Percentiles rank a stretch among this genome's conserved stretches.
Conservation (phyloP, 78 protist species). For the Dictyostelium firmibasis region DNA sequence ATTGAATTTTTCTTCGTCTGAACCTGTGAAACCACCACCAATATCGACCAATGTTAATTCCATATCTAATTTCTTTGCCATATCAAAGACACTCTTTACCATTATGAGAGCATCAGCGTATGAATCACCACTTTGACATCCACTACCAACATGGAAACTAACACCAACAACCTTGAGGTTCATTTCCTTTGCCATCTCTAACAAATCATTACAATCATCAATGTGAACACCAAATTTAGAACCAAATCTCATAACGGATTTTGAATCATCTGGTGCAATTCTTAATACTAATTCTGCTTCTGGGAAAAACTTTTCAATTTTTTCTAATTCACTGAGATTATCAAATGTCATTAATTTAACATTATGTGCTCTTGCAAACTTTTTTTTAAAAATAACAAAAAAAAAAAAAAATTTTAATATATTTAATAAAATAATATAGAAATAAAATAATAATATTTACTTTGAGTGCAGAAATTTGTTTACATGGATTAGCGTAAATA, state of each 20-base stretch:
- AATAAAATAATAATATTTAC: background rate
- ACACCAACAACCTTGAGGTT: conserved; percentile 87
- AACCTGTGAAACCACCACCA: conserved; percentile 99
- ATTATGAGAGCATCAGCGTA: conserved; percentile 83
- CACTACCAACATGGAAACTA: conserved; percentile 96
- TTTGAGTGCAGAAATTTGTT: conserved; percentile 72
- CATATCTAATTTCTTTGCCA: conserved; percentile 91
- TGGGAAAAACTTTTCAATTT: conserved; percentile 90
- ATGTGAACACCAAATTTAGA: conserved; percentile 90
- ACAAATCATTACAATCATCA: conserved; percentile 70
- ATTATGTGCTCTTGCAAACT: conserved; percentile 72
- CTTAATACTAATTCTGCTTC: conserved; percentile 93
- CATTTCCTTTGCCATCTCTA: conserved; percentile 82
- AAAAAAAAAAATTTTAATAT: conserved; percentile 19
- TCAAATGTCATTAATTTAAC: conserved; percentile 93
- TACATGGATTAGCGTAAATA: conserved; percentile 97
- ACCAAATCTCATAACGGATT: conserved; percentile 87
- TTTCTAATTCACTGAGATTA: conserved; percentile 93
- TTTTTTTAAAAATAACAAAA: background rate
- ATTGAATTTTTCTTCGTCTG: conserved; percentile 30
- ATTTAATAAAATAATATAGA: background rate
- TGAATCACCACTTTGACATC: conserved; percentile 87
- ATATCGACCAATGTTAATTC: conserved; percentile 90
- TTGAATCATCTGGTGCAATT: conserved; percentile 91
- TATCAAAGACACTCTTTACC: conserved; percentile 89